These are phyloP conservation scores for Rhododendron williamsianum DNA, from an alignment of 148 eudicot species.

Conservation along the genomic window DNA sequence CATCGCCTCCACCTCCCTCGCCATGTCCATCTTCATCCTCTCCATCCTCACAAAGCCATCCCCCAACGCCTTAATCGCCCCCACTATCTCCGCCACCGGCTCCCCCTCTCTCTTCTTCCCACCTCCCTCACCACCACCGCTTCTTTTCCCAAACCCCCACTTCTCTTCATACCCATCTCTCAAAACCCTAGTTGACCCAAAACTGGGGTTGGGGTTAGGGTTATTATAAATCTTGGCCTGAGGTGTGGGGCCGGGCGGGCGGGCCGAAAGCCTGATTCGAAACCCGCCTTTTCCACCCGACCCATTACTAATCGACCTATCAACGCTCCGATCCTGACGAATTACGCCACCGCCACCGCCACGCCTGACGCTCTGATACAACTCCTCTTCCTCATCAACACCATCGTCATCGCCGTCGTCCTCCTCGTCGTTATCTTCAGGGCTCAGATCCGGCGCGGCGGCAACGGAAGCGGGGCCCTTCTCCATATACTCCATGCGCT, in stretches of 20 bases:
- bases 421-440: slow-evolving; percentile 14
- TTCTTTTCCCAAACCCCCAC: slow-evolving; percentile 1
- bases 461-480: slow-evolving; percentile 29
- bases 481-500: slow-evolving; percentile 67
- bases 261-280: slow-evolving; percentile 27
- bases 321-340: neutral
- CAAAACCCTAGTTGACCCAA: slow-evolving; percentile 11
- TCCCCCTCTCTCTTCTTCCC: slow-evolving; percentile 18
- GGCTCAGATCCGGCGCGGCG: neutral
- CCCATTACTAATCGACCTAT: slow-evolving; percentile 14
- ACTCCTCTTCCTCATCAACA: slow-evolving; percentile 16
- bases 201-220: slow-evolving; percentile 12
- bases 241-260: neutral
- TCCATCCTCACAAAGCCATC: slow-evolving; percentile 72
- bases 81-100: slow-evolving; percentile 45
- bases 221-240: slow-evolving; percentile 17
- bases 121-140: slow-evolving; percentile 7
- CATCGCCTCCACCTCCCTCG: slow-evolving; percentile 50
- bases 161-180: slow-evolving; percentile 15
- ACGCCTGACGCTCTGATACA: slow-evolving; percentile 11
- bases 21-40: slow-evolving; percentile 73
- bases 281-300: slow-evolving; percentile 16
- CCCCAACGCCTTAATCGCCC: slow-evolving; percentile 47
- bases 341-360: neutral
- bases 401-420: slow-evolving; percentile 3